phyloP scores from a whole-genome alignment of 2,329 filamentous ascomycete species.

The Alternaria triticimaculans region DNA sequence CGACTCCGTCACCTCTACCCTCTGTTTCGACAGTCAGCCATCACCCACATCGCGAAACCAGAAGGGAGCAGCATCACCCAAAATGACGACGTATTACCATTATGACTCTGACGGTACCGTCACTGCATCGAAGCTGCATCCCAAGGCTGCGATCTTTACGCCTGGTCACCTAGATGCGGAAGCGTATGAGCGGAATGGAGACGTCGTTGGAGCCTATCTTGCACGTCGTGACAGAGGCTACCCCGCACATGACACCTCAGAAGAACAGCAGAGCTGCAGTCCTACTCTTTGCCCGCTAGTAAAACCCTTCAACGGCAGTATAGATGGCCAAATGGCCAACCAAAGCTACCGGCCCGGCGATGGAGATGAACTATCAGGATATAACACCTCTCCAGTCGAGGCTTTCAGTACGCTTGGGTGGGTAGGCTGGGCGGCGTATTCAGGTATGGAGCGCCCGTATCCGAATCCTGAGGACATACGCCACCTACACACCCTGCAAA shows the following conservation, averaged over 20 bases:
- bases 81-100: slow-evolving; percentile 14
- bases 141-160: not conserved
- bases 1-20: not conserved
- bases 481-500: slow-evolving; percentile 21
- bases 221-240: slow-evolving; percentile 2
- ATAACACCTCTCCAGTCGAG: not conserved
- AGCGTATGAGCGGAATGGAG: slow-evolving; percentile 3
- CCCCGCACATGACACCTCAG: not conserved
- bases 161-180: not conserved
- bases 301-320: not conserved
- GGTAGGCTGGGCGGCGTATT: not conserved
- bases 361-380: not conserved
- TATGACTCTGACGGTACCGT: slow-evolving; percentile 6
- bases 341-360: not conserved
- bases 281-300: not conserved
- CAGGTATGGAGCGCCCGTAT: slow-evolving; percentile 5
- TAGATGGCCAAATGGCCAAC: not conserved
- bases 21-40: not conserved
- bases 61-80: not conserved
- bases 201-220: slow-evolving; percentile 19
- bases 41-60: not conserved
- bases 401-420: not conserved
- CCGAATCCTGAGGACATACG: slow-evolving; percentile 29
- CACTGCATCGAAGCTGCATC: not conserved
- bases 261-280: not conserved